phyloP scores from a whole-genome alignment of 495 filamentous ascomycete species.

The Xylaria acuta region DNA sequence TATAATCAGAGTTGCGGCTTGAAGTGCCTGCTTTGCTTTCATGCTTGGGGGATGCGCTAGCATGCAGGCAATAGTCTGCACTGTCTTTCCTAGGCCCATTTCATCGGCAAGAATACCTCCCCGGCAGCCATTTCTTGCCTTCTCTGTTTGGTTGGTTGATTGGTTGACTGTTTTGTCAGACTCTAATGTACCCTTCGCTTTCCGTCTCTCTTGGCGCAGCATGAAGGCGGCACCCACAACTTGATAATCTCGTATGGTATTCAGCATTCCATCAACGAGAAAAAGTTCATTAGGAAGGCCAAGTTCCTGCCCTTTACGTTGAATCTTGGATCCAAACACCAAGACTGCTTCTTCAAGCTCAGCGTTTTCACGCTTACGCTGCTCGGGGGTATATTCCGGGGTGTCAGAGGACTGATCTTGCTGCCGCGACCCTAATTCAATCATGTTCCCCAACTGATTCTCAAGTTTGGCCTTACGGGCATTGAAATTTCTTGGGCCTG shows the following conservation, averaged over 20 bases:
- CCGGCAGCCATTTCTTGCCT: neutral
- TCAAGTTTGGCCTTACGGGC: neutral
- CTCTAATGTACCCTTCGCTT: neutral
- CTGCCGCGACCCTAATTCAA: neutral
- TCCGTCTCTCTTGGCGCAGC: constrained; percentile 35
- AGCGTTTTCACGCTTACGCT: neutral
- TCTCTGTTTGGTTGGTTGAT: neutral
- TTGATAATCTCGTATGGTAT: constrained; percentile 37
- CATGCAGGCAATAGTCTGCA: constrained; percentile 76
- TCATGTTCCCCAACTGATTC: neutral
- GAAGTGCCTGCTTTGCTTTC: constrained; percentile 26
- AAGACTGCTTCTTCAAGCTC: neutral
- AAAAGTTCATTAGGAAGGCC: constrained; percentile 17
- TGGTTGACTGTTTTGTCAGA: neutral
- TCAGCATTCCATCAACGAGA: constrained; percentile 35
- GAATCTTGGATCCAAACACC: neutral
- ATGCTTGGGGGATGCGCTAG: constrained; percentile 53
- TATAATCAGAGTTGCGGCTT: constrained; percentile 5
- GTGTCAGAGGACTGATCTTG: neutral
- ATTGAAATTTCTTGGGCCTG: neutral
- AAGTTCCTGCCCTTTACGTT: neutral
- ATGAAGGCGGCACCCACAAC: constrained; percentile 42
- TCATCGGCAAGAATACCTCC: constrained; percentile 76
- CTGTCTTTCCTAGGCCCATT: constrained; percentile 78
- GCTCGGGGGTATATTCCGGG: neutral